A percentile compares a stretch with the other conserved stretches of the same genome.
phyloP scores from a whole-genome alignment of 2,329 filamentous ascomycete genomes.

The Stagonosporopsis cucurbitacearum region DNA sequence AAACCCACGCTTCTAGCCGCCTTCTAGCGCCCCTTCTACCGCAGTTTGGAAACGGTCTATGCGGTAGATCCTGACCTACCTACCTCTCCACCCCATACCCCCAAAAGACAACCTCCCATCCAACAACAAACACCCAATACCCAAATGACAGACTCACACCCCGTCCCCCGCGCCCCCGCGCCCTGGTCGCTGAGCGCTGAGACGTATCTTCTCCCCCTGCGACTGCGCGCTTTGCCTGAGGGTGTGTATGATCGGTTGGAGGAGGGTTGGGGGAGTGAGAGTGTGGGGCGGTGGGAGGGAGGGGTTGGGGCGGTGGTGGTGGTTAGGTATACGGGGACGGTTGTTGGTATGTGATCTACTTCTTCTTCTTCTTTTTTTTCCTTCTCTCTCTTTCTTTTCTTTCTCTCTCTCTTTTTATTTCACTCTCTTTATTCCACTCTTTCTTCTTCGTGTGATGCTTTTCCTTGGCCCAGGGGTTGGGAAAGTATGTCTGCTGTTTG shows the following conservation, averaged over 20 bases:
- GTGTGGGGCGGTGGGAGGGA: conserved; percentile 32
- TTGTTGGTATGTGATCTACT: conserved; percentile 41
- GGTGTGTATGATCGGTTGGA: conserved; percentile 39
- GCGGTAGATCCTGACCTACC: no score
- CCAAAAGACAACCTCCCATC: not conserved
- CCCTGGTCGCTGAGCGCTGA: conserved; percentile 38
- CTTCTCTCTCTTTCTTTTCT: no score
- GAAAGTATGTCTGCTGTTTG: no score
- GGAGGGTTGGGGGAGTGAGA: conserved; percentile 22
- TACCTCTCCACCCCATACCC: no score
- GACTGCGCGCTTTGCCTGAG: conserved; percentile 29
- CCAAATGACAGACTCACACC: conserved; percentile 15
- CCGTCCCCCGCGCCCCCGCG: conserved; percentile 29
- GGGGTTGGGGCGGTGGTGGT: conserved; percentile 39
- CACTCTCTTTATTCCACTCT: no score
- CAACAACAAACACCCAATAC: no score
- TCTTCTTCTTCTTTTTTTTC: not conserved
- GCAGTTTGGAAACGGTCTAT: no score
- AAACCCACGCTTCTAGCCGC: no score
- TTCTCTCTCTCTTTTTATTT: not conserved
- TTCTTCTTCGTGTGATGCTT: no score
- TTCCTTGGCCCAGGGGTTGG: no score
- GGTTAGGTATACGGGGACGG: conserved; percentile 40
- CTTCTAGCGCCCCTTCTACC: no score
- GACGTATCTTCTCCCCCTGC: conserved; percentile 36